Evolutionary conservation across 78 protist genomes (phyloP).

Genomic region (Dictyostelium citrinum): DNA sequence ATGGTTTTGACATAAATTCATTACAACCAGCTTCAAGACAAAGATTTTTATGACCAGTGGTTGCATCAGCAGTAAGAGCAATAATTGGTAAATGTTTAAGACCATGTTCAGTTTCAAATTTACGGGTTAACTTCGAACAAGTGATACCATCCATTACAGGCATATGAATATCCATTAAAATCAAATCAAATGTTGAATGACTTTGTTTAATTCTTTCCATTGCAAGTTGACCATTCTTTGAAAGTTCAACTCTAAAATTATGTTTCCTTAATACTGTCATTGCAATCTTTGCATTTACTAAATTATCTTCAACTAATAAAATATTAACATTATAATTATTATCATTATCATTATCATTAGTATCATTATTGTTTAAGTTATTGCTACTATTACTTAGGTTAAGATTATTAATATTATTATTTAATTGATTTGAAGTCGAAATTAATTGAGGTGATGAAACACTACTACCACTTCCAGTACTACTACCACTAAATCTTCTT

Average conservation of each 20-base stretch:
- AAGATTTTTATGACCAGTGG: slow-evolving; percentile 47
- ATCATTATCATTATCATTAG: not conserved
- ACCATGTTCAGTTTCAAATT: slow-evolving; percentile 60
- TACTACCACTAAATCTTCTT: not conserved
- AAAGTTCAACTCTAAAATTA: slow-evolving; percentile 47
- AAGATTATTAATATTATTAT: not conserved
- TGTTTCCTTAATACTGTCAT: slow-evolving; percentile 50
- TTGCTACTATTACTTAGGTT: not conserved
- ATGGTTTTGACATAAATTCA: slow-evolving; percentile 75
- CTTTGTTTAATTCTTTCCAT: slow-evolving; percentile 24
- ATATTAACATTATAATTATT: slow-evolving; percentile 8
- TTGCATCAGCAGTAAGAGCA: slow-evolving; percentile 64
- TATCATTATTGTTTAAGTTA: not conserved
- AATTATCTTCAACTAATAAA: slow-evolving; percentile 49
- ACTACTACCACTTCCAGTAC: not conserved
- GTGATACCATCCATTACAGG: slow-evolving; percentile 81
- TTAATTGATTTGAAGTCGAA: not conserved
- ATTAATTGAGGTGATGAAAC: not conserved
- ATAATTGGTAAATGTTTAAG: slow-evolving; percentile 53
- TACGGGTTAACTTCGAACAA: slow-evolving; percentile 59
- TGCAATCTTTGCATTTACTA: slow-evolving; percentile 58
- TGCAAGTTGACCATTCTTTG: slow-evolving; percentile 48
- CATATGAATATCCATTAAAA: slow-evolving; percentile 76
- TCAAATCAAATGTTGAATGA: slow-evolving; percentile 11
- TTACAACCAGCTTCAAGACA: slow-evolving; percentile 81